Conservation (phyloP, 306 rosid species). For the Cucumis cinereus region DNA sequence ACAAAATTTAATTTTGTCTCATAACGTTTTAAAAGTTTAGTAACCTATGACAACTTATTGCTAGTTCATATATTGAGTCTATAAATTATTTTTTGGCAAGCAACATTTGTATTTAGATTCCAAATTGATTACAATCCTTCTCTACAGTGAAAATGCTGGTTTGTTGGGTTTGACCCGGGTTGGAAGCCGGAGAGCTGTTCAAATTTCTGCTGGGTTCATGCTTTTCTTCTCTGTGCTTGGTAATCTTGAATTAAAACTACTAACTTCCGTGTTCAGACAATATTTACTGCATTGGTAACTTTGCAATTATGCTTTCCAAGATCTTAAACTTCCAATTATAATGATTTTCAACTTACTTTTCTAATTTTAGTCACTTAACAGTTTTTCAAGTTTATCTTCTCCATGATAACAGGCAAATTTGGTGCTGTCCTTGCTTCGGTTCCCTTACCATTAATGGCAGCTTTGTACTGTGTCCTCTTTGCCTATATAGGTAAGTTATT, state of each 20-base stretch:
- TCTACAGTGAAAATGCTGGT: slow-evolving; percentile 79
- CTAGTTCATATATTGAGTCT: too few species aligned
- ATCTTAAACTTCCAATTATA: neutral
- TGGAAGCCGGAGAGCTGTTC: slow-evolving; percentile 75
- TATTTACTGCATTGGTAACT: neutral
- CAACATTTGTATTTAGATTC: neutral
- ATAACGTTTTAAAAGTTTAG: too few species aligned
- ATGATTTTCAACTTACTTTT: neutral
- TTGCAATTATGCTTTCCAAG: neutral
- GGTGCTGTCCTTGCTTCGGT: slow-evolving; percentile 89
- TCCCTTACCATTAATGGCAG: slow-evolving; percentile 72
- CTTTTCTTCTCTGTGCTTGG: slow-evolving; percentile 80
- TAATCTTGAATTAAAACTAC: slow-evolving; percentile 3
- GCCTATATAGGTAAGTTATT: slow-evolving; percentile 62
- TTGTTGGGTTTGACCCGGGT: slow-evolving; percentile 72
- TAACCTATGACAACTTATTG: too few species aligned
- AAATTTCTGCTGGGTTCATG: slow-evolving; percentile 75
- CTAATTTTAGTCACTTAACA: neutral
- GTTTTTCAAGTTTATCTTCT: neutral
- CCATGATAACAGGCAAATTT: slow-evolving; percentile 55
- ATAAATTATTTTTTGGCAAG: neutral
- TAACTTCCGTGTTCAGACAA: neutral
- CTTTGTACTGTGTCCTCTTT: slow-evolving; percentile 68
- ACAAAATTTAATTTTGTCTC: too few species aligned
- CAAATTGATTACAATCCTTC: slow-evolving; percentile 7